phyloP scores from a whole-genome alignment of 192 early-diverging fungal genomes.

The Linnemannia elongata region DNA sequence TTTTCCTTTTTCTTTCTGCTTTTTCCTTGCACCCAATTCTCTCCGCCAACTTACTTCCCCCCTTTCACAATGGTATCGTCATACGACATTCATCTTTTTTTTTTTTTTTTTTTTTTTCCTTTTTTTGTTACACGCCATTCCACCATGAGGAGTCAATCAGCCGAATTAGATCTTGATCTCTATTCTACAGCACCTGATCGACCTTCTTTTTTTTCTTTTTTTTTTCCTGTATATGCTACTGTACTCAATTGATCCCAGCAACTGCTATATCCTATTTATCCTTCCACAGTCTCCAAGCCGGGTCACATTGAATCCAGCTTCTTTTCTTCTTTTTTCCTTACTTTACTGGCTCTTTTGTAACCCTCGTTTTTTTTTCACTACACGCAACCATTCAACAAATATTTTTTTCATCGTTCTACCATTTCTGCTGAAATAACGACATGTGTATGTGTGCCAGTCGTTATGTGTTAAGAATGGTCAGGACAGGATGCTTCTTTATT shows the following conservation, averaged over 20 bases:
- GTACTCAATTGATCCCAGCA: background rate
- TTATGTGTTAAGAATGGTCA: background rate
- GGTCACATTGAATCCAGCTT: background rate
- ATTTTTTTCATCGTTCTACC: background rate
- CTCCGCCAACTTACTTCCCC: background rate
- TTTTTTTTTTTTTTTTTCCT: background rate
- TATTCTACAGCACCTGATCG: background rate
- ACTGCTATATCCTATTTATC: background rate
- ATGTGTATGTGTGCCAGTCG: background rate
- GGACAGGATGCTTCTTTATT: background rate
- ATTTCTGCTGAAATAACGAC: background rate
- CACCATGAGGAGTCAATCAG: background rate
- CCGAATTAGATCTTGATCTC: background rate
- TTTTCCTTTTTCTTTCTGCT: background rate
- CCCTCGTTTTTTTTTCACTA: background rate
- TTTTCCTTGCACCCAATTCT: background rate
- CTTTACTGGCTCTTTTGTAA: background rate
- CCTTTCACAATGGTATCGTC: background rate
- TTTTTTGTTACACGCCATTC: background rate
- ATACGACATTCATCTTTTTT: background rate
- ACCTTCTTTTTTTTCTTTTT: background rate
- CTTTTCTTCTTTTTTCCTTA: background rate
- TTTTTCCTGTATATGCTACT: background rate
- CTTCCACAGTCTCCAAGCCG: background rate
- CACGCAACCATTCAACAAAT: background rate